These are phyloP conservation scores for Penstemon davidsonii DNA, from an alignment of 257 asterid genomes.

Conservation along the genomic window DNA sequence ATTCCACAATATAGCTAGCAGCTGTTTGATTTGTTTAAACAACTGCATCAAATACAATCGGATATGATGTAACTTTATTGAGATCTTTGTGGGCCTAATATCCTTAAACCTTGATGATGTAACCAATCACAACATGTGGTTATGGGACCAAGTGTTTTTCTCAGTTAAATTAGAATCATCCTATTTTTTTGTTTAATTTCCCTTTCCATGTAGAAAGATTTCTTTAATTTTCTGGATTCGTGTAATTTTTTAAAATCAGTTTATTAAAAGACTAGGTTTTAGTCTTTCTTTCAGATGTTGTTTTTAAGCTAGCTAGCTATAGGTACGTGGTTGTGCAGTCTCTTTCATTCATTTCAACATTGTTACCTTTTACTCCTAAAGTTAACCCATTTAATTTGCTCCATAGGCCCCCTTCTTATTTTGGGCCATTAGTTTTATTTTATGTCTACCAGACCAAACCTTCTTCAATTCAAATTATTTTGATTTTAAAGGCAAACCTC, in stretches of 20 bases:
- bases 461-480: background rate
- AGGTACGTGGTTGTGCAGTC: background rate
- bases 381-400: slow-evolving; percentile 17
- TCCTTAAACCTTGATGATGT: background rate
- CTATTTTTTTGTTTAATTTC: background rate
- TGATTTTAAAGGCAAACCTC: slow-evolving; percentile 3
- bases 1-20: background rate
- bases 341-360: slow-evolving; percentile 11
- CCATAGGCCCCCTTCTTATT: background rate
- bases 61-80: background rate
- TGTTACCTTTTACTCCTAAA: background rate
- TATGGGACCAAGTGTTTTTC: slow-evolving; percentile 10
- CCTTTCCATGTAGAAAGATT: too few species aligned
- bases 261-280: too few species aligned
- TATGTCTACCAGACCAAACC: background rate
- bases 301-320: too few species aligned
- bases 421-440: background rate
- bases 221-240: too few species aligned
- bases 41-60: background rate
- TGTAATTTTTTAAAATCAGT: too few species aligned
- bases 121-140: slow-evolving; percentile 12
- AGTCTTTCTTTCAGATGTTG: too few species aligned
- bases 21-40: background rate
- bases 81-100: slow-evolving; percentile 8
- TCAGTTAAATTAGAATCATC: background rate